Conservation (phyloP, 192 early-diverging fungal species). For the Umbelopsis vinacea region DNA sequence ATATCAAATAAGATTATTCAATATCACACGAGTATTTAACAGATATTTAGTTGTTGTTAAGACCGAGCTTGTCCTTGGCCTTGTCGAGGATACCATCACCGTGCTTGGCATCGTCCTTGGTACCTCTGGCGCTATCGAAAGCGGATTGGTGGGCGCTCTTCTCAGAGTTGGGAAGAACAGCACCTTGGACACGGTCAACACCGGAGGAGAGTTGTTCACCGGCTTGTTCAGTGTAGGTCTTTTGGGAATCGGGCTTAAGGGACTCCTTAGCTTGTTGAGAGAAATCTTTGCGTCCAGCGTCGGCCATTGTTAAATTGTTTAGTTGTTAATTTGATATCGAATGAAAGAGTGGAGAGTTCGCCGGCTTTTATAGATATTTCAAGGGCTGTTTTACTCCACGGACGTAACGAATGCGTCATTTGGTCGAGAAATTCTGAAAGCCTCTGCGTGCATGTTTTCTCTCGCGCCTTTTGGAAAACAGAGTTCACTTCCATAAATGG, state of each 20-base stretch:
- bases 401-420: constrained; percentile 15
- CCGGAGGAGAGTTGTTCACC: constrained; percentile 11
- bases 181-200: constrained; percentile 13
- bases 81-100: neutral
- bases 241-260: constrained; percentile 23
- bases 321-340: neutral
- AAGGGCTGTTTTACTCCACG: too few species aligned
- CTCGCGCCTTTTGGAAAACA: too few species aligned
- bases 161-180: constrained; percentile 12
- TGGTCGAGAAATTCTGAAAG: neutral
- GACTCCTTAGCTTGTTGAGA: constrained; percentile 22
- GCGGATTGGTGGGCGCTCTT: constrained; percentile 13
- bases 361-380: constrained; percentile 8
- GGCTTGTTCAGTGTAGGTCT: constrained; percentile 28
- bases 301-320: constrained; percentile 1
- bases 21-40: constrained; percentile 1
- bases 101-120: neutral
- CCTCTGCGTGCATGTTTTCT: too few species aligned
- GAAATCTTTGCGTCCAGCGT: constrained; percentile 26
- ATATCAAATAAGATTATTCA: neutral
- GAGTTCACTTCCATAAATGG: neutral
- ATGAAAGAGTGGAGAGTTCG: neutral
- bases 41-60: constrained; percentile 10
- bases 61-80: constrained; percentile 18
- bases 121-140: constrained; percentile 4